These are phyloP conservation scores for Colletotrichum caudatum DNA, from an alignment of 2,329 filamentous ascomycete species.

Conservation along the genomic window DNA sequence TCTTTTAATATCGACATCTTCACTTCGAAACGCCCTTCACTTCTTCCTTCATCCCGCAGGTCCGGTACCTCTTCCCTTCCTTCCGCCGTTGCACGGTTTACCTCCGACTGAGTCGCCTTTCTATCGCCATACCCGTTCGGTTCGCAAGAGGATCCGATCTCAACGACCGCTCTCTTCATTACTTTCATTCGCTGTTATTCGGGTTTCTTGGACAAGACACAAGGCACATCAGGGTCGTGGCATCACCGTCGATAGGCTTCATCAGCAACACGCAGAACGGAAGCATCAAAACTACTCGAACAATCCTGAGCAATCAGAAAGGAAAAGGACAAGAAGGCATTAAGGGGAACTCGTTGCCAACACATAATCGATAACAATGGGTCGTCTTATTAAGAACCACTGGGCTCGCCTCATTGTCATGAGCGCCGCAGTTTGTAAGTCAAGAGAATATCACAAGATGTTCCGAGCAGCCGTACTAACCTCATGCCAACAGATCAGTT, in stretches of 20 bases:
- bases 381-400: conserved; percentile 99
- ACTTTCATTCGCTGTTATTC: conserved; percentile 39
- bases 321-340: conserved; percentile 35
- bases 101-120: conserved; percentile 44
- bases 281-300: conserved; percentile 13
- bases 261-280: conserved; percentile 16
- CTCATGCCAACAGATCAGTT: conserved; percentile 79
- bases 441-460: not conserved
- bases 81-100: conserved; percentile 44
- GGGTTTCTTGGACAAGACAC: conserved; percentile 30
- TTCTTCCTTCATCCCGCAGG: conserved; percentile 56
- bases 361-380: conserved; percentile 70
- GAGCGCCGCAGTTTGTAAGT: conserved; percentile 81
- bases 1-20: conserved; percentile 62
- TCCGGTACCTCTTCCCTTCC: conserved; percentile 62
- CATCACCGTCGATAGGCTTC: conserved; percentile 19
- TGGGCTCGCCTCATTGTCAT: conserved; percentile 95
- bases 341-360: conserved; percentile 24
- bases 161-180: conserved; percentile 43
- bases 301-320: conserved; percentile 30
- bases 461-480: conserved; percentile 46
- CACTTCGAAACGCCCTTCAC: conserved; percentile 47
- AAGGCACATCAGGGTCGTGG: conserved; percentile 25
- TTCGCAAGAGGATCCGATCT: conserved; percentile 40
- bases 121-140: conserved; percentile 35